Evolutionary conservation across 345 rosid species (phyloP).

Genomic region (Orychophragmus violaceus): DNA sequence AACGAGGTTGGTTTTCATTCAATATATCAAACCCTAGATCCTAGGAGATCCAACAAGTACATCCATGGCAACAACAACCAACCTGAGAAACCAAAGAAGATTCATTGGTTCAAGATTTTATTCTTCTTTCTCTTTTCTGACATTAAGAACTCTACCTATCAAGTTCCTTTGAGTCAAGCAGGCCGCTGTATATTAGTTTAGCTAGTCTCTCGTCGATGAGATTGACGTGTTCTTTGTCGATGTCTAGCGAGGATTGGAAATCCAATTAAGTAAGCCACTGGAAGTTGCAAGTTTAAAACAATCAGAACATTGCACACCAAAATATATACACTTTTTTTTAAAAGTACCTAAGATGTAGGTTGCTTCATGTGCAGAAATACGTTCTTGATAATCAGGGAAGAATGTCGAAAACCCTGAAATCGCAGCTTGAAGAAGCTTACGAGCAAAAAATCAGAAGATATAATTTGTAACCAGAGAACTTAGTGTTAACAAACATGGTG

Average conservation of each 20-base stretch:
- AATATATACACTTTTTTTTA: neutral
- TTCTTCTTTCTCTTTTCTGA: neutral
- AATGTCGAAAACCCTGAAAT: slow-evolving; percentile 65
- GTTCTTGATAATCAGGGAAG: slow-evolving; percentile 86
- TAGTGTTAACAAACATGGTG: neutral
- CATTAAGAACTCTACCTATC: slow-evolving; percentile 49
- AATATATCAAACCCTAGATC: too few relatives aligned
- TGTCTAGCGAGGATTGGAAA: slow-evolving; percentile 85
- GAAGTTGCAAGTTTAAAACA: slow-evolving; percentile 1
- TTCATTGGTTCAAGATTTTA: neutral
- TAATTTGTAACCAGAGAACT: neutral
- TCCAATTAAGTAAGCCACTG: slow-evolving; percentile 84
- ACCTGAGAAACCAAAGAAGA: slow-evolving; percentile 35
- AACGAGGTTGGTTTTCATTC: too few relatives aligned
- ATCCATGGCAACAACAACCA: slow-evolving; percentile 90
- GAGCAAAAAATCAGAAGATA: neutral
- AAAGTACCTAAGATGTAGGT: slow-evolving; percentile 78
- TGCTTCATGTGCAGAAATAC: slow-evolving; percentile 83
- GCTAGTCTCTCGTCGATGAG: slow-evolving; percentile 76
- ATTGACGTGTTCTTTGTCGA: slow-evolving; percentile 91
- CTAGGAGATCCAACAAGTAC: too few relatives aligned
- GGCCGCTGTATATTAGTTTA: slow-evolving; percentile 81
- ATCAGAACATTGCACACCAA: slow-evolving; percentile 1
- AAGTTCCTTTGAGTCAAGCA: slow-evolving; percentile 76
- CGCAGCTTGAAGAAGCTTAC: slow-evolving; percentile 87